Evolutionary conservation across 1,284 basidiomycete species (phyloP).

Genomic region (Naganishia sp.): DNA sequence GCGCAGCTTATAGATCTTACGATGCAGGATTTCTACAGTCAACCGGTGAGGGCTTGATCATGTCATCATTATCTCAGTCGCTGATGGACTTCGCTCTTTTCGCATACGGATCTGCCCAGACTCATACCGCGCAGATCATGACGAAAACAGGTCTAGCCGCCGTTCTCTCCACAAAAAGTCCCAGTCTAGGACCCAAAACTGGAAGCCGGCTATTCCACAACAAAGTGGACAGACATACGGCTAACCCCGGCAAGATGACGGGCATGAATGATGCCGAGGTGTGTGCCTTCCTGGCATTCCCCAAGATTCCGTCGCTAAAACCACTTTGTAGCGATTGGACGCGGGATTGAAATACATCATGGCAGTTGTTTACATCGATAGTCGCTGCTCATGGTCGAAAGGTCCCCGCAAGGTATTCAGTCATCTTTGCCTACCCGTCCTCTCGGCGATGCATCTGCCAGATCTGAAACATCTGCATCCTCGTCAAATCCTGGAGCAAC

Average conservation of each 20-base stretch:
- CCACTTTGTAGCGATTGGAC: background rate
- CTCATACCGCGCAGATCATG: background rate
- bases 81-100: background rate
- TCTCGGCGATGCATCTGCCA: background rate
- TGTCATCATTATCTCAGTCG: background rate
- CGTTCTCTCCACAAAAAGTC: background rate
- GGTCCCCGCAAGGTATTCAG: constrained; percentile 9
- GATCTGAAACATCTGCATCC: constrained; percentile 16
- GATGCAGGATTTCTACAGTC: constrained; percentile 3
- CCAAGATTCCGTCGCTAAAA: background rate
- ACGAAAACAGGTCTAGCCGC: background rate
- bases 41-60: background rate
- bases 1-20: background rate
- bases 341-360: constrained; percentile 13
- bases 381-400: constrained; percentile 14
- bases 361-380: constrained; percentile 10
- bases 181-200: too few species aligned
- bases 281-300: background rate
- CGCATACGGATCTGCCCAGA: background rate
- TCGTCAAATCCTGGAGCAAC: constrained; percentile 15
- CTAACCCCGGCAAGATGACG: background rate
- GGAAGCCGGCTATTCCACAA: too few species aligned
- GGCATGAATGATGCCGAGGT: background rate
- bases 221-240: background rate
- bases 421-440: background rate